phyloP scores from a whole-genome alignment of 495 filamentous ascomycete species.

The Penicillium turbatum region DNA sequence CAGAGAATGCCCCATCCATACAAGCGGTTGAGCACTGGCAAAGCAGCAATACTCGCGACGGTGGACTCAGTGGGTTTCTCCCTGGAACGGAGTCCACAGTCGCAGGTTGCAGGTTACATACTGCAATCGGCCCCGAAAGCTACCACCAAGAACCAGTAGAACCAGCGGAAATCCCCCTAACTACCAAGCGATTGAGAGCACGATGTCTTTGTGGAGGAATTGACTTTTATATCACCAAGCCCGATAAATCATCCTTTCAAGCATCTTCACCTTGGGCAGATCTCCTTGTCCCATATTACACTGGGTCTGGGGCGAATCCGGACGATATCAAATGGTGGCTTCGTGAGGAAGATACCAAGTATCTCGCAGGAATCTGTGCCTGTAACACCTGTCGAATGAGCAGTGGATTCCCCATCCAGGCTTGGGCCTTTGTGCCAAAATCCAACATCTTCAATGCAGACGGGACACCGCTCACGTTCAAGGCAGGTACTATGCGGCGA shows the following conservation, averaged over 20 bases:
- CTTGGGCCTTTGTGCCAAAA: constrained; percentile 65
- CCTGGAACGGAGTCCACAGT: constrained; percentile 11
- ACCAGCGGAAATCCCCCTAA: background rate
- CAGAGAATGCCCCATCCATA: constrained; percentile 31
- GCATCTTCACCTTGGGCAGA: constrained; percentile 51
- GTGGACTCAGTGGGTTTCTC: constrained; percentile 54
- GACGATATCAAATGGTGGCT: constrained; percentile 54
- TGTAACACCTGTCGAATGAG: constrained; percentile 59
- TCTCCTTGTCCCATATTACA: constrained; percentile 47
- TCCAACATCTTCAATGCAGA: constrained; percentile 51
- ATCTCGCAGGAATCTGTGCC: constrained; percentile 61
- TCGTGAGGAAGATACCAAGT: constrained; percentile 39
- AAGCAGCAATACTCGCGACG: constrained; percentile 50
- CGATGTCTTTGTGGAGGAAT: constrained; percentile 43
- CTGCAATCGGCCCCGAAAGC: constrained; percentile 18
- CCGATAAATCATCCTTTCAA: constrained; percentile 35
- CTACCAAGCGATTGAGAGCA: constrained; percentile 25
- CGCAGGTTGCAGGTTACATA: constrained; percentile 18
- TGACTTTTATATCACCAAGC: constrained; percentile 41
- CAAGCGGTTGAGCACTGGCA: constrained; percentile 44
- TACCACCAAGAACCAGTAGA: background rate
- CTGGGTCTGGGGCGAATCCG: constrained; percentile 33
- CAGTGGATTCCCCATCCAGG: constrained; percentile 63
- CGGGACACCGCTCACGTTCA: constrained; percentile 39
- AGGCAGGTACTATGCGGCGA: constrained; percentile 43